These are phyloP conservation scores for Penicillium sp. DNA, from an alignment of 2,329 filamentous ascomycete genomes.

Conservation along the genomic window DNA sequence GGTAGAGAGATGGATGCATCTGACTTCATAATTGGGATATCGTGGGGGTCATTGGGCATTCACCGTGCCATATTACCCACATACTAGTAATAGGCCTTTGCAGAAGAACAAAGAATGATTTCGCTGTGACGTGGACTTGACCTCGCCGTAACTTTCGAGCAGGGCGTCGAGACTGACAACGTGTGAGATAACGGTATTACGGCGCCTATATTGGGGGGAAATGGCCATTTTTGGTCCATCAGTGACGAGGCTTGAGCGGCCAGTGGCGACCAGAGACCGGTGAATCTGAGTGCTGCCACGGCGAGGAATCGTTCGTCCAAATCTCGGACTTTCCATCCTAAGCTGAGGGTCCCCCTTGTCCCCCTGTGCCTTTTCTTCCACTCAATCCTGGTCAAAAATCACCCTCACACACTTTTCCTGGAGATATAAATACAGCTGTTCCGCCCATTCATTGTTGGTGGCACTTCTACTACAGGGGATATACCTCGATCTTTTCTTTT, in stretches of 20 bases:
- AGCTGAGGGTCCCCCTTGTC: not conserved
- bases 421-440: not conserved
- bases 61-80: not conserved
- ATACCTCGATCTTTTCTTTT: not conserved
- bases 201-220: not conserved
- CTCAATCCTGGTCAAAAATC: not conserved
- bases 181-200: not conserved
- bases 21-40: not conserved
- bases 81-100: not conserved
- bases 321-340: no score
- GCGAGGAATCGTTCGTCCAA: not conserved
- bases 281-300: not conserved
- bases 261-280: not conserved
- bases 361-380: not conserved
- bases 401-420: not conserved
- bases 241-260: not conserved
- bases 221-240: not conserved
- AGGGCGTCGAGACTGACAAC: not conserved
- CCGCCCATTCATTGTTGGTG: not conserved
- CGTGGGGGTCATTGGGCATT: no score
- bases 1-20: not conserved
- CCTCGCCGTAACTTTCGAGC: not conserved
- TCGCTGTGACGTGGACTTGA: slow-evolving; percentile 2
- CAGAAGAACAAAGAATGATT: not conserved
- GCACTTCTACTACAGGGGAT: not conserved